A percentile compares a stretch with the other conserved stretches of the same genome.
Evolutionary conservation across 805 yeast species (phyloP).

Genomic region (Kodamaea hsintzibuensis): DNA sequence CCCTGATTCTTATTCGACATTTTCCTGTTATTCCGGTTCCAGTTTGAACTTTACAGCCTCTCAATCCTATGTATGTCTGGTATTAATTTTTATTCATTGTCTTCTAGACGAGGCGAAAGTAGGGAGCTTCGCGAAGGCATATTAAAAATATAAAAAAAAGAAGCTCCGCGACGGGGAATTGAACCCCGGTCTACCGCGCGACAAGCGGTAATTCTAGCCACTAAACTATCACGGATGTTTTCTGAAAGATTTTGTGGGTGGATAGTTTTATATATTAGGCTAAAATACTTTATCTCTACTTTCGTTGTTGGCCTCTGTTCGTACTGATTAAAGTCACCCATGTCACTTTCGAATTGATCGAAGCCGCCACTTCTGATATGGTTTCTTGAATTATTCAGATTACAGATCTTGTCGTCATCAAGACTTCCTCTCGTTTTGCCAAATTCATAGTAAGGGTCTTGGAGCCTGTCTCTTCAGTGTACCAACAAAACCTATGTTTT

Average conservation of each 20-base stretch:
- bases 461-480: no score
- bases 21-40: not conserved
- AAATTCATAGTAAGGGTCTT: no score
- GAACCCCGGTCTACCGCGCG: slow-evolving; percentile 21
- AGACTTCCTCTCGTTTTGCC: no score
- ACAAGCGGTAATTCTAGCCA: slow-evolving; percentile 20
- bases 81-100: not conserved
- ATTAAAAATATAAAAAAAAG: slow-evolving; percentile 6
- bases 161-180: slow-evolving; percentile 20
- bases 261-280: no score
- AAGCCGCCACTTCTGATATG: no score
- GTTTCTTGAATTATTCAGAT: no score
- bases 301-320: no score
- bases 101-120: not conserved
- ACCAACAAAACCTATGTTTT: no score
- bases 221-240: slow-evolving; percentile 16
- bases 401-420: no score
- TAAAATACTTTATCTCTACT: no score
- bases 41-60: not conserved
- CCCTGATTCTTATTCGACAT: not conserved
- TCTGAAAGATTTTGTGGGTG: not conserved
- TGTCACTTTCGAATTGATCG: no score
- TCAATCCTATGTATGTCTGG: not conserved
- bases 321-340: no score
- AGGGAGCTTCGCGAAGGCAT: not conserved